Percentiles rank a stretch among this genome's conserved stretches.
Evolutionary conservation across 148 eudicot species (phyloP).

Genomic region (Vaccinium corymbosum): DNA sequence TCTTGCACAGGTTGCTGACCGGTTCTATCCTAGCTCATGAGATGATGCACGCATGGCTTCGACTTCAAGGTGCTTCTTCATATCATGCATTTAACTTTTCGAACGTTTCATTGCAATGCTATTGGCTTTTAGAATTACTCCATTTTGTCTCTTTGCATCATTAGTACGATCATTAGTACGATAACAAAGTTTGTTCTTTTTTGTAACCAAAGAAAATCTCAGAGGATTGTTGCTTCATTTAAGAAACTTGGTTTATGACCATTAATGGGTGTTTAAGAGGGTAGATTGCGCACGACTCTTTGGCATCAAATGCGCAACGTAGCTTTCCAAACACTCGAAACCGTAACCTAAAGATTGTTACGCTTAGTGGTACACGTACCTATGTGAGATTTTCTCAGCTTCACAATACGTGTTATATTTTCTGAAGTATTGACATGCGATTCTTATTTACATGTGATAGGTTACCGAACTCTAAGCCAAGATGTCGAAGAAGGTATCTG

Average conservation of each 20-base stretch:
- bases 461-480: slow-evolving; percentile 63
- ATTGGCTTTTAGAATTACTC: not conserved
- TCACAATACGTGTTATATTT: not conserved
- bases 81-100: slow-evolving; percentile 6
- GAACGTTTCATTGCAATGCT: not conserved
- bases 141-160: not conserved
- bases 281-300: too few species aligned
- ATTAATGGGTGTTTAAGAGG: too few species aligned
- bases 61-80: slow-evolving; percentile 46
- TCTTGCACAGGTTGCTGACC: slow-evolving; percentile 50
- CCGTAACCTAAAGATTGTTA: not conserved
- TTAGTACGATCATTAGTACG: not conserved
- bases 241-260: not conserved
- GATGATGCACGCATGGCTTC: slow-evolving; percentile 85
- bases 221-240: not conserved
- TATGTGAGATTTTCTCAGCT: not conserved
- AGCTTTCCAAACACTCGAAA: too few species aligned
- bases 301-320: not conserved
- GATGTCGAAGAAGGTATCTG: slow-evolving; percentile 91
- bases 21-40: slow-evolving; percentile 77
- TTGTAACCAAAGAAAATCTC: too few species aligned
- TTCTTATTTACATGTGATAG: slow-evolving; percentile 23
- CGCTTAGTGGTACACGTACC: not conserved
- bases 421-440: not conserved
- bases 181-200: too few species aligned